Evolutionary conservation across 805 yeast genomes (phyloP), one percentile per base, ranked within the genome.

Genomic region (Candida odintsovae): DNA sequence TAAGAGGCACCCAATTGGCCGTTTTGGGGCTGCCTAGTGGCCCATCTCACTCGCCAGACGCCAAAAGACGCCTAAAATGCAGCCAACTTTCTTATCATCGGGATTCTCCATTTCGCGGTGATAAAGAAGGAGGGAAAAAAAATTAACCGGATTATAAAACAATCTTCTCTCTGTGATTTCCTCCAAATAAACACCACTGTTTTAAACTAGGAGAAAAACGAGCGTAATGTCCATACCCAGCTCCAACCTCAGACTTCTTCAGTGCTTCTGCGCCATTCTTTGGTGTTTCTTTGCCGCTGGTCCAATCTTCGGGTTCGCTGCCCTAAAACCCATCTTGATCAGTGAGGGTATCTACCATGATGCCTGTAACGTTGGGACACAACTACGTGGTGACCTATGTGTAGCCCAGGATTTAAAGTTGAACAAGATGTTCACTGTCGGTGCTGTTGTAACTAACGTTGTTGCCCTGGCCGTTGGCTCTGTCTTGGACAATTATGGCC

Each of bases 271-370:
- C 65, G 90, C 97, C 25, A 77, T 88, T 16, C 46, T 73, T 0
- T 90, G 96, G 96, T 92, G 97, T 67, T 68, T 90, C 13, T 71
- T 88, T 35, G 89, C 96, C 0, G 97, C 96, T 0, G 98, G 97
- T 6, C 89, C 95, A 1, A 82, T 90, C 13, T 90, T 90, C 72
- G 98, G 98, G 4, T 90, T 90, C 69, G 97, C 97, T 21, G 97
- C 98, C 3, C 69, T 90, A 45, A 92, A 92, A 61, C 95, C 95
- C 6, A 78, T 90, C 11, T 67, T 92, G 39, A 75, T 89, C 18
- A 63, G 72, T 10, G 90, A 92, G 60, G 90, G 92, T 4, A 83
- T 90, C 4, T 92, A 90, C 58, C 64, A 73, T 21, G 77, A 81
- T 2, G 59, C 70, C 8, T 90, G 97, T 61, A 61, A 69, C 3